These are phyloP conservation scores for Phalaenopsis aphrodite DNA, from an alignment of 106 monocot species.

Conservation along the genomic window DNA sequence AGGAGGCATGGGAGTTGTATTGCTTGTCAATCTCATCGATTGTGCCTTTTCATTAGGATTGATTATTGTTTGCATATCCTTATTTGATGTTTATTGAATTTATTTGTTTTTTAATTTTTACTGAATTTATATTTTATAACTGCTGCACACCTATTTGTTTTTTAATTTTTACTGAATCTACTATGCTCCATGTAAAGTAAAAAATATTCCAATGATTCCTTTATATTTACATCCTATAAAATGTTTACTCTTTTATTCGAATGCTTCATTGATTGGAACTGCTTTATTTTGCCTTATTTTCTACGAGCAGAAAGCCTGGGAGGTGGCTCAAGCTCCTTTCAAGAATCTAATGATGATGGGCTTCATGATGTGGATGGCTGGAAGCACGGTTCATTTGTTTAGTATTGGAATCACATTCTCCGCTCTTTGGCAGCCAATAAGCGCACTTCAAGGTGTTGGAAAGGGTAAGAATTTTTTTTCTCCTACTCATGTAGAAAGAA, in stretches of 20 bases:
- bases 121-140: background rate
- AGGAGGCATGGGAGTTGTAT: background rate
- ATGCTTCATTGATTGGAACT: background rate
- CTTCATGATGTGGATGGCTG: conserved; percentile 99
- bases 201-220: background rate
- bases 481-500: background rate
- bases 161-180: background rate
- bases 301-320: conserved; percentile 76
- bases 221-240: background rate
- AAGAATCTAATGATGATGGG: conserved; percentile 97
- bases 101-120: background rate
- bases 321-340: conserved; percentile 87
- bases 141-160: background rate
- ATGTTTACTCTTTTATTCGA: background rate
- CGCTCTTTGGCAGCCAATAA: conserved; percentile 96
- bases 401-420: conserved; percentile 99
- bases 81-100: background rate
- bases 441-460: conserved; percentile 89
- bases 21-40: background rate
- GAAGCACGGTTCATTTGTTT: conserved; percentile 88
- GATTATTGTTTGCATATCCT: background rate
- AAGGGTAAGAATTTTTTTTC: conserved; percentile 43
- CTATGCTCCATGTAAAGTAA: background rate
- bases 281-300: conserved; percentile 3
- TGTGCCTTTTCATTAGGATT: background rate